Evolutionary conservation across 352 stramenopile species (phyloP), one percentile per base, ranked within the genome.

Genomic region (Plasmopara viticola): DNA sequence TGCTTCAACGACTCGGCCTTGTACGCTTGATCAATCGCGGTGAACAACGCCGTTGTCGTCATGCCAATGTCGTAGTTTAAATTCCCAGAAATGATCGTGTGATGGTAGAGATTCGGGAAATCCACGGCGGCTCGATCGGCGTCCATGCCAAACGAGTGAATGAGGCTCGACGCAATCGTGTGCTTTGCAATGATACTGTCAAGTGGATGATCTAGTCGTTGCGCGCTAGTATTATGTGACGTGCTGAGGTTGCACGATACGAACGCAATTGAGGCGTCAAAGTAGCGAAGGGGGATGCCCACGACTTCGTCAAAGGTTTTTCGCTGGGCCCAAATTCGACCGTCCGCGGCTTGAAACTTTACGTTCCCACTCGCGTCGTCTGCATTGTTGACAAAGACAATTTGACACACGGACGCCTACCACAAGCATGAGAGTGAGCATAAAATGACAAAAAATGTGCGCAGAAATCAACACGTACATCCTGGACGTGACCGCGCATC

Each of bases 311-410:
- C 84, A 45, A 86, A 88, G 12, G 77, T 77, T 43, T 89, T 91
- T 28, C 68, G 62, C 48, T 93, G 78, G 0, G 76, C 76, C 81
- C 81, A 91, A 31, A 84, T 75, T 9, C 75, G 78, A 9, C 78
- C 78, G 43, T 90, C 74, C 0, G 60, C 69, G 0, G 74, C 72
- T 48, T 87, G 73, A 42, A 91, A 84, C 37, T 81, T 69, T 9
- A 90, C 83, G 46, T 90, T 94, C 8, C 83, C 83, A 43, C 78
- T 90, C 6, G 76, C 68, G 17, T 90, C 80, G 48, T 94, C 83
- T 1, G 79, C 78, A 47, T 87, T 82, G 66, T 90, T 90, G 43
- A 90, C 78, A 60, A 94, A 94, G 7, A 94, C 70, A 44, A 94
- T 86, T 60, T 94, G 80, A 53, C 82, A 90, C 14, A 91, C 74